Evolutionary conservation across 768 basidiomycete genomes (phyloP), one percentile per base, ranked within the genome.

Genomic region (Auricularia sp.): DNA sequence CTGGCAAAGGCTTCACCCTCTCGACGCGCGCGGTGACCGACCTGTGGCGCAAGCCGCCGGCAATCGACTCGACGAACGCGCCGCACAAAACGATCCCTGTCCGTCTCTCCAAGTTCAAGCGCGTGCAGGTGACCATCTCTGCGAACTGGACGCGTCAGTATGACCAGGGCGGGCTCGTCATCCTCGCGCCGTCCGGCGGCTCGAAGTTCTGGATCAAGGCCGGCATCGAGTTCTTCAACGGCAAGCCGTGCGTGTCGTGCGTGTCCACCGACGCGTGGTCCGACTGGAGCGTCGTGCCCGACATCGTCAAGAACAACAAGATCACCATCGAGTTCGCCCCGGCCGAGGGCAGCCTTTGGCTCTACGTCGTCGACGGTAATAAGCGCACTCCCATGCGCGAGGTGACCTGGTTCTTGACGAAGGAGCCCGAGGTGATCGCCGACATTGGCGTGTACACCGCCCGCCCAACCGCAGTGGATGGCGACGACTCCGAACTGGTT

Each of bases 181-280:
- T 74, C 51, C 42, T 56, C 59, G 47, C 51, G 34, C 51, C 39
- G 63, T 51, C 11, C 12, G 64, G 64, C 44, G 60, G 53, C 1
- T 53, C 61, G 29, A 34, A 59, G 18, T 62, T 63, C 34, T 74
- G 73, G 73, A 54, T 74, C 36, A 74, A 74, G 65, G 65, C 73
- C n/a, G 73, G 73, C 44, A 67, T 74, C 64, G 73, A 74, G 64
- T 72, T 71, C 62, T 71, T 70, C 63, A 65, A 70, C 43, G 70
- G 62, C 47, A 61, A 68, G 8, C 68, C 73, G 16, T 29, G 56
- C 56, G 56, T 35, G 23, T 29, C 29, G 56, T 35, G 23, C 56
- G 56, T 59, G 23, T 14, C 29, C 14, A 35, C 56, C 23, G 60
- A 61, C 36, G 59, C 42, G 51, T 51, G 33, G 34, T 29, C 43